These are phyloP conservation scores for Phialocephala subalpina DNA, from an alignment of 2,329 filamentous ascomycete species.

Conservation along the genomic window DNA sequence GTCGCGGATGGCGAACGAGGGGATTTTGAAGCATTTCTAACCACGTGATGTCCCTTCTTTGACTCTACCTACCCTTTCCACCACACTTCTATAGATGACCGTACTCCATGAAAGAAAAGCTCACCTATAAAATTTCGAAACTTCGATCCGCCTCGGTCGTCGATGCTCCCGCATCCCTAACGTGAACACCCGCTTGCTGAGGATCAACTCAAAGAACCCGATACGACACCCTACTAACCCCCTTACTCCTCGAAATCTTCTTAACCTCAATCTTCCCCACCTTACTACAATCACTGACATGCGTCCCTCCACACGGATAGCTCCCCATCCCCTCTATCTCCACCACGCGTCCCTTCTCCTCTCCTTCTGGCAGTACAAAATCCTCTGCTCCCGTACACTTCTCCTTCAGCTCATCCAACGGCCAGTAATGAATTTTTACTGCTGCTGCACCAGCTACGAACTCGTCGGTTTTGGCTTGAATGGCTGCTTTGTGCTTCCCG, in stretches of 20 bases:
- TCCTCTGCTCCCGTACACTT: conserved; percentile 46
- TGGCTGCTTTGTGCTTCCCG: conserved; percentile 65
- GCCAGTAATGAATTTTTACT: conserved; percentile 73
- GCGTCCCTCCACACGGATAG: conserved; percentile 80
- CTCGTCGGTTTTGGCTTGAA: conserved; percentile 68
- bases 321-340: conserved; percentile 72
- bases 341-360: conserved; percentile 66
- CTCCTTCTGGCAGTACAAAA: conserved; percentile 51
- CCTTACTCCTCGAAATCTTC: conserved; percentile 72
- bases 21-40: no score
- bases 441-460: conserved; percentile 63
- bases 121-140: background rate
- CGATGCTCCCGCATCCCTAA: background rate
- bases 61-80: no score
- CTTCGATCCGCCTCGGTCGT: background rate
- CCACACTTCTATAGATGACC: no score
- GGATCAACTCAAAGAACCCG: conserved; percentile 16
- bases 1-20: background rate
- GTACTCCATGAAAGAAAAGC: no score
- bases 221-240: conserved; percentile 61
- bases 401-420: conserved; percentile 65
- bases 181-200: background rate
- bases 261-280: conserved; percentile 69
- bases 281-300: conserved; percentile 65
- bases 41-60: no score